Conservation (phyloP, 169 alveolate species). For the Cryptosporidium bovis region DNA sequence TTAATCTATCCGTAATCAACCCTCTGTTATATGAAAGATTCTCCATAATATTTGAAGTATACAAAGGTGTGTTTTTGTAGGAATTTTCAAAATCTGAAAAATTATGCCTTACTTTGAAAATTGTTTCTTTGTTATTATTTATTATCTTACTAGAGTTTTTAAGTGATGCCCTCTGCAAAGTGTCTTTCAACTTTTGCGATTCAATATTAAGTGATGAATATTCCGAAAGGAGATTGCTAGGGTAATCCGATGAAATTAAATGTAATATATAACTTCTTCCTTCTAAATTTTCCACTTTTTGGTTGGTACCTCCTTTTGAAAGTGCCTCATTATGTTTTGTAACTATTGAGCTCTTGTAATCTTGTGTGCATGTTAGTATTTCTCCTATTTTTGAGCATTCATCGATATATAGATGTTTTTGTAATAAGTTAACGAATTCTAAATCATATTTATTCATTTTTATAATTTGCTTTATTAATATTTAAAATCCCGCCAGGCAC, state of each 20-base stretch:
- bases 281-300: not conserved
- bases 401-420: not conserved
- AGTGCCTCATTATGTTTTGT: not conserved
- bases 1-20: not conserved
- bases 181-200: not conserved
- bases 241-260: conserved; percentile 51
- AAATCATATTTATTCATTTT: conserved; percentile 41
- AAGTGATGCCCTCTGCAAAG: conserved; percentile 4
- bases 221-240: conserved; percentile 14
- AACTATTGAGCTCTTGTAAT: not conserved
- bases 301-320: not conserved
- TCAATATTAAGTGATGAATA: conserved; percentile 28
- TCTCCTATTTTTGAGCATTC: not conserved
- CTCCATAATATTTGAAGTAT: not conserved
- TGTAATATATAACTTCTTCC: conserved; percentile 27
- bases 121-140: conserved; percentile 23
- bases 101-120: conserved; percentile 1
- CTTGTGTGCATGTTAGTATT: not conserved
- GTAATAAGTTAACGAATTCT: conserved; percentile 29
- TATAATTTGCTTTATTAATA: not conserved
- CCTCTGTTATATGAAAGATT: not conserved
- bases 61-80: not conserved
- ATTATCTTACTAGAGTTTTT: conserved; percentile 46
- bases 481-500: not conserved
- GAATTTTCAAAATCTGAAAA: conserved; percentile 13